Base-by-base conservation (phyloP, 768 basidiomycete species). In the Melanogaster broomeanus region DNA sequence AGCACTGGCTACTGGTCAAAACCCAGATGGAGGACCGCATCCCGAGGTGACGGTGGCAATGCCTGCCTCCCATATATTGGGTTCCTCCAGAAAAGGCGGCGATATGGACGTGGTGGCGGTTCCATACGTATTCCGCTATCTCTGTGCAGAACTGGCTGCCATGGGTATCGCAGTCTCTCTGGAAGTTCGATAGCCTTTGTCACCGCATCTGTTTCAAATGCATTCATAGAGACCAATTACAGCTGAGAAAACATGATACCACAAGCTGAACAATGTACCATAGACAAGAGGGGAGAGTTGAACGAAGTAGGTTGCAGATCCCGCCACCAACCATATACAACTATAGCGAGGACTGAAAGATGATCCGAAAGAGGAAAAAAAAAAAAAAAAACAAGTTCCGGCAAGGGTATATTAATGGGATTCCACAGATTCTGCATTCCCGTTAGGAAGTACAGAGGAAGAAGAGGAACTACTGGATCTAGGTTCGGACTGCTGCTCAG, bases 131-230 rank as follows among this genome's bases (percentile, higher is more conserved):
- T 96, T 97, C 72, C 80, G 92, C 43, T 92, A 94, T 74, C 79
- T 98, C 11, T 94, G 95, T 65, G 90, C 95, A 3, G 97, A 99
- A 73, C 74, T 99, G 60, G 95, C 95, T n/a, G 88, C 92, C 16
- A 98, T 98, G 96, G 96, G 97, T 41, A 98, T 99, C 61, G 84
- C 88, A 31, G 80, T 98, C 45, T 90, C 91, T 42, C 71, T 98
- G 43, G 85, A 90, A 64, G 82, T 95, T 46, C 79, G 69, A 45
- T 90, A 39, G 46, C 34, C n/a, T 22, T 4, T 22, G 37, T 18
- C 35, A 18, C n/a, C 28, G 42, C 8, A 12, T 49, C 28, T 27
- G 30, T 44, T 54, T 45, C 49, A 39, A 42, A 52, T 54, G 41
- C 24, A 63, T 59, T 63, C 31, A 37, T 46, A 51, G 52, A 51